Base-by-base conservation (phyloP, 306 rosid genomes). In the Prunus mume region DNA sequence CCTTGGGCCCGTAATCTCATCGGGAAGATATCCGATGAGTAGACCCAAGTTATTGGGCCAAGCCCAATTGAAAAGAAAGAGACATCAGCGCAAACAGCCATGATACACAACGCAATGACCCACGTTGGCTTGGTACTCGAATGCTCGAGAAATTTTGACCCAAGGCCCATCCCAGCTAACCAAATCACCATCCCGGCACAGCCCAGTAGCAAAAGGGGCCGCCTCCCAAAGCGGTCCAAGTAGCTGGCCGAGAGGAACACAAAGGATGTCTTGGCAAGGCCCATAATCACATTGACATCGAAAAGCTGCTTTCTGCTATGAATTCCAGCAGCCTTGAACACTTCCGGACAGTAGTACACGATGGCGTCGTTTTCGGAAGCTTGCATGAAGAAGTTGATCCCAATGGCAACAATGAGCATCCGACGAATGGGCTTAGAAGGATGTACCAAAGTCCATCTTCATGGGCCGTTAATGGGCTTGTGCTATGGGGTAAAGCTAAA, bases 331-430 rank as follows among this genome's bases (percentile, higher is more conserved):
- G 89, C 88, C 54, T 49, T 85, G 58, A 93, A 91, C n/a, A 93
- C 93, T 54, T 89, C 89, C 0, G 97, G 95, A 38, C 86, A 76
- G 46, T 93, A 91, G 24, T 91, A 93, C n/a, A 93, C 82, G n/a
- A 93, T 96, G 56, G 92, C 98, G 82, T 93, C 97, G 83, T 93
- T 93, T 62, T 97, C 98, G 13, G 96, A 91, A 49, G 98, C 98
- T 73, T 93, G 97, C 98, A 93, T 93, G 79, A 93, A 93, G 65
- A 93, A 91, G 68, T 93, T 91, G 45, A 93, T 85, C 41, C 97
- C 98, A 32, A 93, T 73, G 2, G 96, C 95, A 2, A 93, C 88
- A 13, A 91, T 62, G 3, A 93, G 84, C 79, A 89, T 91, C 57
- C 90, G 79, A 0, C 84, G 76, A 1, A 85, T 81, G 45, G 95